Evolutionary conservation across 345 rosid species (phyloP).

Genomic region (Raphanus sativus): DNA sequence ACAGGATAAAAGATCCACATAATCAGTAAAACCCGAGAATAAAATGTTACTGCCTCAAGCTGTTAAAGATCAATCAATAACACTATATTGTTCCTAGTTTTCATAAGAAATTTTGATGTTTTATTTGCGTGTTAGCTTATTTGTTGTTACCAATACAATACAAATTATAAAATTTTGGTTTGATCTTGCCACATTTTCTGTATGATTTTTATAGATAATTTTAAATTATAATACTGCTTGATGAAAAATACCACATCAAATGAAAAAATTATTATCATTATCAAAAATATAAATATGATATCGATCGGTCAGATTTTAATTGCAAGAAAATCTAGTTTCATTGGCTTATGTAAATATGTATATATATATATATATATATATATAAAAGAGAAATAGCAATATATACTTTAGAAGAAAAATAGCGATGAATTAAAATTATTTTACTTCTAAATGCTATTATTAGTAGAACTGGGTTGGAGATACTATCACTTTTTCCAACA

Average conservation of each 20-base stretch:
- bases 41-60: not conserved
- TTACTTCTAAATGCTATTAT: no score
- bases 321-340: no score
- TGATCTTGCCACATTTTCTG: not conserved
- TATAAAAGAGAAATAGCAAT: no score
- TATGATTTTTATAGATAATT: not conserved
- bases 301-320: no score
- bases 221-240: not conserved
- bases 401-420: no score
- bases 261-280: no score
- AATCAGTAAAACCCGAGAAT: not conserved
- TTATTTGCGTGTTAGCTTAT: not conserved
- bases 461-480: no score
- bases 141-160: not conserved
- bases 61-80: not conserved
- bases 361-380: no score
- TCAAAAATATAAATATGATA: no score
- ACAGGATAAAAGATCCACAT: slow-evolving; percentile 24
- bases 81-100: not conserved
- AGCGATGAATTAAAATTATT: no score
- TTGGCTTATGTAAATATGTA: no score
- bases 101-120: not conserved
- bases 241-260: not conserved
- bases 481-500: no score
- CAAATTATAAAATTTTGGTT: not conserved